These are phyloP conservation scores for Auriscalpium microsporum DNA, from an alignment of 768 basidiomycete genomes.

Conservation along the genomic window DNA sequence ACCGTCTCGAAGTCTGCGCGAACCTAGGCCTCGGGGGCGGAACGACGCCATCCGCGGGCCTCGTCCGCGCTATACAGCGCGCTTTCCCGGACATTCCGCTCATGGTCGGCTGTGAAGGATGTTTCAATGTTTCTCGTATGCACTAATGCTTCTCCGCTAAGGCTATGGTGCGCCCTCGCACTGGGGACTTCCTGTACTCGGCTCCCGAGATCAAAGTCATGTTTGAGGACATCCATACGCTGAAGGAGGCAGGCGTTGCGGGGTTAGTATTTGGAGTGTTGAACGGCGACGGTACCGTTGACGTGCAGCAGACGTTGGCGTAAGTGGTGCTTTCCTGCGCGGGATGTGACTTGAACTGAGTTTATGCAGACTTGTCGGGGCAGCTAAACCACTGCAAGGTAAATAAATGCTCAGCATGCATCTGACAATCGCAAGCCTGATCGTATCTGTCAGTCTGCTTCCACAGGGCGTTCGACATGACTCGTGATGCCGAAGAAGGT, in stretches of 20 bases:
- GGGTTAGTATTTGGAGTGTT: conserved; percentile 67
- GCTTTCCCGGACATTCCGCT: conserved; percentile 44
- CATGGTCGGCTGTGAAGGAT: conserved; percentile 43
- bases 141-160: neutral
- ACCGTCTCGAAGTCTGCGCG: conserved; percentile 70
- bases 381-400: too few species aligned
- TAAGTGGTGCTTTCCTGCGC: conserved; percentile 23
- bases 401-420: too few species aligned
- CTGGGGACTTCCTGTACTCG: conserved; percentile 74
- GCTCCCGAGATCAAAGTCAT: conserved; percentile 61
- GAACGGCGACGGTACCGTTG: conserved; percentile 46
- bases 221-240: conserved; percentile 58
- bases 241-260: conserved; percentile 47
- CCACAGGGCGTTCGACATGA: conserved; percentile 76
- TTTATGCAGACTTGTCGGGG: too few species aligned
- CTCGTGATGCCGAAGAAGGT: conserved; percentile 47
- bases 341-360: neutral
- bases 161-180: conserved; percentile 76
- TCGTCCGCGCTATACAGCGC: conserved; percentile 49
- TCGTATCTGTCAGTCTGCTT: conserved; percentile 49
- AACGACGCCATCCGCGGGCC: conserved; percentile 73
- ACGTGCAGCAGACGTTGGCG: conserved; percentile 49
- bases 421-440: neutral
- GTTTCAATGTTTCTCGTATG: neutral
- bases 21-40: conserved; percentile 71